Base-by-base conservation (phyloP, 306 rosid species). In the Casuarina cunninghamiana region DNA sequence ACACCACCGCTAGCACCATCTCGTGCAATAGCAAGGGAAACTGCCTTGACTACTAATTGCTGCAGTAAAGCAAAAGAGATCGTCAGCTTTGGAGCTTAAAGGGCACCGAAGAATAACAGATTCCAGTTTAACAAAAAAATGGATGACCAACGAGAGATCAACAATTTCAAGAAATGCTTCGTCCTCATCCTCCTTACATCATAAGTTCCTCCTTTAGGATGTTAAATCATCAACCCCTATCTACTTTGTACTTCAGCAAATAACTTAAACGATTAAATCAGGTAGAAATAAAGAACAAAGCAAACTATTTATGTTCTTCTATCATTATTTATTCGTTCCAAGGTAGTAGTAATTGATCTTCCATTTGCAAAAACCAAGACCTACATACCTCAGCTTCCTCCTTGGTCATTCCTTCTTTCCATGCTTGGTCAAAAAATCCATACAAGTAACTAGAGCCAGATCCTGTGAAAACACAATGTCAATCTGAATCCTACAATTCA, bases 1-100 rank as follows among this genome's bases (percentile, higher is more conserved):
- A 96, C 99, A 19, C 99, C 99, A 5, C 99, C 99, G 86, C 99
- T 96, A 11, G 99, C 99, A 44, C 99, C 99, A 51, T 96, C 99
- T 49, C 98, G 91, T 11, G 98, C 99, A 80, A 96, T 93, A 66
- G 99, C 98, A 8, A 96, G 96, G 15, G 99, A 96, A 68, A 96
- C 99, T 26, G 98, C 99, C 88, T 93, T 96, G 26, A 85, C 87
- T 2, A 93, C 99, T 68, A 96, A 82, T n/a, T 85, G 88, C 99
- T 93, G 93, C 75, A 72, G 7, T 7, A 73, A 53, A 49, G 32
- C 55, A 76, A 63, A 71, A 80, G 9, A 41, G 4, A 13, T 16
- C 9, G 71, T 86, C 54, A 79, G 74, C 57, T 49, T 73, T 0
- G 73, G 78, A 39, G 42, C 69, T 50, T 51, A 21, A 69, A 78